Evolutionary conservation across 192 early-diverging fungal genomes (phyloP).

Genomic region (Pilaira anomala): DNA sequence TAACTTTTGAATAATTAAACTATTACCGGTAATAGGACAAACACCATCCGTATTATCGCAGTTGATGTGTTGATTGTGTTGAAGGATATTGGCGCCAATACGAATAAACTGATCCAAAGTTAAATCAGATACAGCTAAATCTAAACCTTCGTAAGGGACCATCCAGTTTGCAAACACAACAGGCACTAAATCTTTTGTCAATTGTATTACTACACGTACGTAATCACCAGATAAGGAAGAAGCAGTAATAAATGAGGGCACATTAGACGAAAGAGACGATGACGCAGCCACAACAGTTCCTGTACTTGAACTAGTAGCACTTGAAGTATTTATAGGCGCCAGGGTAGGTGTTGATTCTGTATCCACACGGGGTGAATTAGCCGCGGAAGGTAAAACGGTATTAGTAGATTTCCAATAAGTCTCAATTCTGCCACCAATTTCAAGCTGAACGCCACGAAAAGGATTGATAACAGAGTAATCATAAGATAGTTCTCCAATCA

Average conservation of each 20-base stretch:
- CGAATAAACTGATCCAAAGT: conserved; percentile 45
- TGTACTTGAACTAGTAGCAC: conserved; percentile 1
- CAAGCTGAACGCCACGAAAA: conserved; percentile 82
- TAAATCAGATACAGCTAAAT: conserved; percentile 53
- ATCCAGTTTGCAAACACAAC: conserved; percentile 83
- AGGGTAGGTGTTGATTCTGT: conserved; percentile 19
- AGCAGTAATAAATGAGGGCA: conserved; percentile 76
- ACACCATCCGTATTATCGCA: conserved; percentile 26
- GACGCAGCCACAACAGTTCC: conserved; percentile 33
- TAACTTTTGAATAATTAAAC: conserved; percentile 19
- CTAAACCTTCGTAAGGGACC: conserved; percentile 54
- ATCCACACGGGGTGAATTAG: not conserved
- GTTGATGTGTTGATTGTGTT: not conserved
- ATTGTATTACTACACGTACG: conserved; percentile 83
- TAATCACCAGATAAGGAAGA: conserved; percentile 92
- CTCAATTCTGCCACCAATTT: conserved; percentile 94
- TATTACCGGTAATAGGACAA: conserved; percentile 30
- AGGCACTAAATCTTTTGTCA: conserved; percentile 83
- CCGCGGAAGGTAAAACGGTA: conserved; percentile 44
- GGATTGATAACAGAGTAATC: conserved; percentile 81
- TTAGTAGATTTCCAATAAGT: conserved; percentile 99
- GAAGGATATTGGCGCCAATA: not conserved
- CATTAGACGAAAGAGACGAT: conserved; percentile 24
- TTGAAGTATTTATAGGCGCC: not conserved
- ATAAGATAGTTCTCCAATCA: conserved; percentile 88